Evolutionary conservation across 1,284 basidiomycete genomes (phyloP).

Genomic region (Leccinum angustisporum): DNA sequence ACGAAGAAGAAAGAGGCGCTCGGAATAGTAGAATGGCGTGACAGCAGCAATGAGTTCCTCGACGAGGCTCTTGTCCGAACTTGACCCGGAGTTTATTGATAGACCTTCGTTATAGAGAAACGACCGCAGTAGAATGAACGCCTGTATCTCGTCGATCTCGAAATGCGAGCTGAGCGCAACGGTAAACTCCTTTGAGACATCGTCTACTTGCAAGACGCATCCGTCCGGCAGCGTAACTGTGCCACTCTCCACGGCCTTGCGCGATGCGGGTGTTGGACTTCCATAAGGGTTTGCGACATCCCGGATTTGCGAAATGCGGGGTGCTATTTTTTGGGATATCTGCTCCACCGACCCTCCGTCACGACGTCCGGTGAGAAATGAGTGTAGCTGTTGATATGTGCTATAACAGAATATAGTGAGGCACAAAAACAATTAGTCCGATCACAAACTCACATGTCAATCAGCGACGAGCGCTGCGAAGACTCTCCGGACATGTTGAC

Average conservation of each 20-base stretch:
- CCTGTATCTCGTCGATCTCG: conserved; percentile 74
- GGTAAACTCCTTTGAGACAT: conserved; percentile 65
- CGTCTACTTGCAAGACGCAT: conserved; percentile 57
- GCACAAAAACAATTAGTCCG: background rate
- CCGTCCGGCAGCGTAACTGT: conserved; percentile 66
- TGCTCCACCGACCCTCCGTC: conserved; percentile 58
- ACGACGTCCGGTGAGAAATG: conserved; percentile 54
- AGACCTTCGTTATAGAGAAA: conserved; percentile 81
- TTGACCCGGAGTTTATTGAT: conserved; percentile 47
- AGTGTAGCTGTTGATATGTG: conserved; percentile 66
- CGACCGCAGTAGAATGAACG: conserved; percentile 68
- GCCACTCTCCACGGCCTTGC: conserved; percentile 63
- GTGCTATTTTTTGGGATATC: conserved; percentile 53
- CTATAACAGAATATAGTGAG: conserved; percentile 35
- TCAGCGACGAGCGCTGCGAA: conserved; percentile 46
- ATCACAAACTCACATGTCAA: conserved; percentile 45
- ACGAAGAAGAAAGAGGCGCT: conserved; percentile 69
- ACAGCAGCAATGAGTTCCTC: conserved; percentile 70
- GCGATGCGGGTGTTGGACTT: conserved; percentile 63
- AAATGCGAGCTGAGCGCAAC: conserved; percentile 70
- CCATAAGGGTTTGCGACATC: conserved; percentile 63
- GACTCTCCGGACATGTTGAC: conserved; percentile 43
- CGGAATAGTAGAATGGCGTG: conserved; percentile 78
- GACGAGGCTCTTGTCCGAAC: conserved; percentile 41
- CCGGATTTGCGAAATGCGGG: conserved; percentile 56